Base-by-base conservation (phyloP, 179 eudicot species). In the Heliamphora pulchella region DNA sequence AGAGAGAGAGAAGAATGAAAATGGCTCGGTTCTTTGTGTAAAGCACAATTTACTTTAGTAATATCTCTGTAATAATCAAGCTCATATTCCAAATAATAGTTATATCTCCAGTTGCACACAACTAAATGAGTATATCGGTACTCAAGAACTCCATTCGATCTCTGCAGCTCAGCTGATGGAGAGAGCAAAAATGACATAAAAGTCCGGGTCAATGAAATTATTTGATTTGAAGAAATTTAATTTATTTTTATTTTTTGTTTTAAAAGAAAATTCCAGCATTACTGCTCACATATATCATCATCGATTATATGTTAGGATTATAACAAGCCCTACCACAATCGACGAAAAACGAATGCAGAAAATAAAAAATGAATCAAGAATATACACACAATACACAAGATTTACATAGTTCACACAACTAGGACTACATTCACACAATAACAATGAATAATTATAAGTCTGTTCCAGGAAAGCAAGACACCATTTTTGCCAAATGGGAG, bases 161-260 rank as follows among this genome's bases (percentile, higher is more conserved):
- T 44, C 78, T 14, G 67, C 53, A 9, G 51, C 50, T 17, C 59
- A 66, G 66, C 80, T 78, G 74, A 31, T 65, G 39, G 78, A 44
- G 43, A 39, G 18, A 18, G 44, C 53, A 58, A 78, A 65, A 66
- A 1, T 4, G 51, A 22, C 39, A 8, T 1, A 50, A 50, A 51
- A 63, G 8, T 51, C 0, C 15, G 18, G 39, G 62, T 15, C 4
- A 66, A 78, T 66, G 66, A 44, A 74, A 43, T 53, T 15, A 17
- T 74, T 53, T 20, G 46, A 44, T 11, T 59, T 46, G 67, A 6
- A 55, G 43, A 74, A 5, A 8, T 44, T 8, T 6, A 18, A 44
- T 43, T 39, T 44, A 11, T 47, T 8, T 3, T 31, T 31, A 31
- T 31, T 31, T 31, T 31, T 31, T 31, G 31, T 31, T 31, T 31